Evolutionary conservation across 208 protist genomes (phyloP), one percentile per base, ranked within the genome.

Genomic region (Crithidia expoeki): DNA sequence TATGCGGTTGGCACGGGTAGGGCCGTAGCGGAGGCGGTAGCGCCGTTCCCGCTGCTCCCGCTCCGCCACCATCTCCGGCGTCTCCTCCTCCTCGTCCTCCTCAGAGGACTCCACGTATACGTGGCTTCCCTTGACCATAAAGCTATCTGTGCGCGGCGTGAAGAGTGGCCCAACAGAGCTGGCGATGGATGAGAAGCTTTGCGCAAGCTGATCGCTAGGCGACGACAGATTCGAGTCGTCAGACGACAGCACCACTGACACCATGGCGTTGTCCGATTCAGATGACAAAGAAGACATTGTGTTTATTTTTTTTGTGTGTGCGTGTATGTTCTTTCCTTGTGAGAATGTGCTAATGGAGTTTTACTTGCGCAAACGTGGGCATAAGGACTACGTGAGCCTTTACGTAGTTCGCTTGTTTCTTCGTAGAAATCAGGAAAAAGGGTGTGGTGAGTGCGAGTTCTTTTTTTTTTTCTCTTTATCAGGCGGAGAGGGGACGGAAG

Each of bases 1-100:
- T 30, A 44, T 69, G 27, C 83, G 78, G 72, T 89, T 70, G 17
- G 61, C 74, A 33, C 81, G 69, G 40, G 55, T 89, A 19, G 84
- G 84, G 50, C 81, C 83, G 49, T 84, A 47, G n/a, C 69, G 55
- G n/a, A 86, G 52, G 50, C 63, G 67, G 49, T 60, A 2, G 38
- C 32, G 57, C 4, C 63, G 63, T 57, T 71, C 63, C 53, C 71
- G 57, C n/a, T 28, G 32, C 62, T 59, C 34, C 32, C 62, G 53
- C 71, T 70, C 63, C 56, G 63, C 63, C n/a, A 34, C 19, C 46
- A 47, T 40, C 38, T 49, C 63, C 11, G 55, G 63, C 50, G 71
- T 71, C 64, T 76, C 71, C 34, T 65, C 71, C 0, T 76, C 79
- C 12, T 83, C 77, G n/a, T n/a, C n/a, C 14, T 79, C 68, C 60